phyloP scores from a whole-genome alignment of 2,329 filamentous ascomycete genomes.

The Penicillium sp. region DNA sequence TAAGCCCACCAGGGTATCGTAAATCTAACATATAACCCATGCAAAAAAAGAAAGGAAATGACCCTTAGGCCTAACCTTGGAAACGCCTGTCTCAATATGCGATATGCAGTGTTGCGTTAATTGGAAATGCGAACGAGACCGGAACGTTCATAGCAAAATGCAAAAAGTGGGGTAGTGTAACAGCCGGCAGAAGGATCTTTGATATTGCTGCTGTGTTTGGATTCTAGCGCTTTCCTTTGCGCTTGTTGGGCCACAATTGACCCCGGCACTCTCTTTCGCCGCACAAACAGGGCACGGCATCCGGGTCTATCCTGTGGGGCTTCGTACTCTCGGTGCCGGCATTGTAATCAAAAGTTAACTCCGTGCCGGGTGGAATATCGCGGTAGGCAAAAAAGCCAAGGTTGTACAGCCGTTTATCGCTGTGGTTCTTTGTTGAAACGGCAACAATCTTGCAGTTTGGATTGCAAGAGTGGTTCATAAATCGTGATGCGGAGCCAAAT shows the following conservation, averaged over 20 bases:
- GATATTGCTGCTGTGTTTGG: too few species aligned
- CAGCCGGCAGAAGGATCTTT: background rate
- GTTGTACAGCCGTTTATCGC: constrained; percentile 45
- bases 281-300: constrained; percentile 46
- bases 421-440: constrained; percentile 41
- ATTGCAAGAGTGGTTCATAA: constrained; percentile 52
- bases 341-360: constrained; percentile 53
- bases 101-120: too few species aligned
- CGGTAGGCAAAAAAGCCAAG: constrained; percentile 50
- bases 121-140: too few species aligned
- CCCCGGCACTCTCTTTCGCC: constrained; percentile 46
- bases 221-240: constrained; percentile 30
- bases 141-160: too few species aligned
- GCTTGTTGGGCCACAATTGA: constrained; percentile 45
- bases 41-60: too few species aligned
- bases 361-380: constrained; percentile 43
- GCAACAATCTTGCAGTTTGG: constrained; percentile 49
- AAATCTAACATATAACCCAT: too few species aligned
- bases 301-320: constrained; percentile 32
- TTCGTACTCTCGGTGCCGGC: constrained; percentile 28
- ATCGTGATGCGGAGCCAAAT: constrained; percentile 45
- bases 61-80: too few species aligned
- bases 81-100: too few species aligned
- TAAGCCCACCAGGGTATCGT: too few species aligned
- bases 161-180: background rate